Base-by-base conservation (phyloP, 352 stramenopile genomes). In the Globisporangium nagaii region DNA sequence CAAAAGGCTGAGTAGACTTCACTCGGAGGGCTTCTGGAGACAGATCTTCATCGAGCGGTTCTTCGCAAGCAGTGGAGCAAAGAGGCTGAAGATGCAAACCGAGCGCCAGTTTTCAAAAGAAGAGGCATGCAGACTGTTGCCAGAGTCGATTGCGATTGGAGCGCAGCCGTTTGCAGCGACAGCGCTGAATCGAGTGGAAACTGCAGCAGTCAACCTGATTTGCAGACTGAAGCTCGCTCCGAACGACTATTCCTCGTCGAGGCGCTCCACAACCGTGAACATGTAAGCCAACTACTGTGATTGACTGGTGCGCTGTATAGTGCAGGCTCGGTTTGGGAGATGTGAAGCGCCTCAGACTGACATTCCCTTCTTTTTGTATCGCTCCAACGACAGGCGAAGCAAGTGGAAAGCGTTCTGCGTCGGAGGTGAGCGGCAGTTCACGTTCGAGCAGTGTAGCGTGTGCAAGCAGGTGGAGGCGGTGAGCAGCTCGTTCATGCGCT, bases 381-480 rank as follows among this genome's bases (percentile, higher is more conserved):
- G n/a, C n/a, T n/a, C n/a, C n/a, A n/a, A n/a, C n/a, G n/a, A 24
- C 27, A 71, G 55, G 17, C 40, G 11, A 28, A 49, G 25, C 12
- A 64, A 63, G 19, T 70, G 71, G 57, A 73, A 66, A 30, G 56
- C 59, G 19, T 41, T 79, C 25, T 78, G 64, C 20, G 35, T 69
- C 22, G 68, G 61, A 4, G 37, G 51, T 4, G 60, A 70, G 22
- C 41, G 49, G 5, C 44, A 71, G 15, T 62, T 64, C 2, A 36
- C 35, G 11, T 62, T 74, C 19, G 65, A 79, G 17, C 64, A 75
- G 17, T 85, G 74, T 35, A 46, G 60, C 17, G 15, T 83, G 3
- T 85, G 74, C 43, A 35, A 58, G 0, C 41, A 62, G 17, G 44
- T 73, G 17, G 70, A 78, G 1, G 50, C 71, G 3, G 50, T 83